Conservation (phyloP, 176 grass and related monocot genomes). For the Pontederia crassipes region DNA sequence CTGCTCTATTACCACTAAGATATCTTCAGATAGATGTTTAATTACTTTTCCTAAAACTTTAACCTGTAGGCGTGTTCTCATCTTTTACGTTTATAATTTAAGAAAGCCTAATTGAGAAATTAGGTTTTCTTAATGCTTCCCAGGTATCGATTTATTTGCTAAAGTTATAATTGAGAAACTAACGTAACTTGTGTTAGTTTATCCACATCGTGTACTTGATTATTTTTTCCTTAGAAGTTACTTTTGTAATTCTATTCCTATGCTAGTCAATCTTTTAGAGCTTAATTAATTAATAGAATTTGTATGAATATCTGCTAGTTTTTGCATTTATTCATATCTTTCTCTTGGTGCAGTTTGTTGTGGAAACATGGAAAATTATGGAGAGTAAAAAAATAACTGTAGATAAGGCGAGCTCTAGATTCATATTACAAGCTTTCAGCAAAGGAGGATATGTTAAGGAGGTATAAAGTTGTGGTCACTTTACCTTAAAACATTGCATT, state of each 20-base stretch:
- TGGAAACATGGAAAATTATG: constrained; percentile 65
- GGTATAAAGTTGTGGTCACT: constrained; percentile 25
- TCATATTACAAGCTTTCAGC: constrained; percentile 43
- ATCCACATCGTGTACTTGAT: too few relatives aligned
- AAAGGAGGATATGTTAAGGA: constrained; percentile 57
- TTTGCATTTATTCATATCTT: constrained; percentile 23
- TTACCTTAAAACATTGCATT: not conserved
- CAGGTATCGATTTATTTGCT: too few relatives aligned
- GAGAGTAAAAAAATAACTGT: constrained; percentile 38
- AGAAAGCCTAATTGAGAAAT: too few relatives aligned
- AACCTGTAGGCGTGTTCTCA: too few relatives aligned
- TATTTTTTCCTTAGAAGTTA: too few relatives aligned
- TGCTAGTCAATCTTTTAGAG: constrained; percentile 16
- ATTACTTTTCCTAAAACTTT: too few relatives aligned
- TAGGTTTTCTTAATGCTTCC: too few relatives aligned
- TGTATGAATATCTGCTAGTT: not conserved
- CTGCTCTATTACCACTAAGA: too few relatives aligned
- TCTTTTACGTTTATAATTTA: too few relatives aligned
- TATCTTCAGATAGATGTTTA: too few relatives aligned
- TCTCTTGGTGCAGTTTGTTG: constrained; percentile 54
- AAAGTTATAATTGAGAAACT: too few relatives aligned
- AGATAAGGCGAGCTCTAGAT: constrained; percentile 35
- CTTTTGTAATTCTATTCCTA: not conserved
- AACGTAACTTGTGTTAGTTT: too few relatives aligned
- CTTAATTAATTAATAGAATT: constrained; percentile 16